A percentile compares a stretch with the other conserved stretches of the same genome.
These are phyloP conservation scores for Parasitella parasitica DNA, from an alignment of 371 early-diverging fungal species.

Conservation along the genomic window DNA sequence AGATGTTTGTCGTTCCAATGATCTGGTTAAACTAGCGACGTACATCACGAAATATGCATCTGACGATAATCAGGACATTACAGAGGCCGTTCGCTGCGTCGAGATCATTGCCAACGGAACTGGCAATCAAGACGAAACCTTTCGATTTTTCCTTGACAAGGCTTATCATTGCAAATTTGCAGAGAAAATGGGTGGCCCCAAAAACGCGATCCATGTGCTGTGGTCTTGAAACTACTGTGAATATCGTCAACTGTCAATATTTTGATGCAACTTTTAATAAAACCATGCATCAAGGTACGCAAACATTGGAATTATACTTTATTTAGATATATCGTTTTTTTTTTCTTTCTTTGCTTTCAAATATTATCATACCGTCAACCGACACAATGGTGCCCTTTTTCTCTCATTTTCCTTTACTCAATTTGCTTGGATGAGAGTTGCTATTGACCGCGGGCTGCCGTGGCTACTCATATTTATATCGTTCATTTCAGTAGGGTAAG, in stretches of 20 bases:
- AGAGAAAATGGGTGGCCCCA: constrained; percentile 30
- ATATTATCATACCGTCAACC: not conserved
- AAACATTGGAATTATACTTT: not conserved
- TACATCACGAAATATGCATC: constrained; percentile 17
- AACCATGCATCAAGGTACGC: not conserved
- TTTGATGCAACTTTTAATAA: not conserved
- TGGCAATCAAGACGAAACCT: constrained; percentile 12
- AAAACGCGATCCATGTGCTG: constrained; percentile 25
- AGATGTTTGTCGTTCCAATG: constrained; percentile 5
- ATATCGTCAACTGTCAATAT: not conserved
- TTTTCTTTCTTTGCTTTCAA: too few species aligned
- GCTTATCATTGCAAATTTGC: constrained; percentile 21
- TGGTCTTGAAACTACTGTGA: constrained; percentile 17
- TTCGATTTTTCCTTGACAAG: constrained; percentile 14
- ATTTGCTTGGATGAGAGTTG: not conserved
- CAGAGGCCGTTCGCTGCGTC: constrained; percentile 29
- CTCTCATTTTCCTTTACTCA: not conserved
- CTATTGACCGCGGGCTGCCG: not conserved
- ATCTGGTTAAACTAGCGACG: constrained; percentile 19
- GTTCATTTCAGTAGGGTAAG: not conserved
- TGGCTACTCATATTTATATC: not conserved
- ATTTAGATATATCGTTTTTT: not conserved
- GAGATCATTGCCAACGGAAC: constrained; percentile 14
- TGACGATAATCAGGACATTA: constrained; percentile 30
- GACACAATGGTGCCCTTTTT: not conserved